Evolutionary conservation across 768 basidiomycete species (phyloP).

Genomic region (Butyriboletus loyo): DNA sequence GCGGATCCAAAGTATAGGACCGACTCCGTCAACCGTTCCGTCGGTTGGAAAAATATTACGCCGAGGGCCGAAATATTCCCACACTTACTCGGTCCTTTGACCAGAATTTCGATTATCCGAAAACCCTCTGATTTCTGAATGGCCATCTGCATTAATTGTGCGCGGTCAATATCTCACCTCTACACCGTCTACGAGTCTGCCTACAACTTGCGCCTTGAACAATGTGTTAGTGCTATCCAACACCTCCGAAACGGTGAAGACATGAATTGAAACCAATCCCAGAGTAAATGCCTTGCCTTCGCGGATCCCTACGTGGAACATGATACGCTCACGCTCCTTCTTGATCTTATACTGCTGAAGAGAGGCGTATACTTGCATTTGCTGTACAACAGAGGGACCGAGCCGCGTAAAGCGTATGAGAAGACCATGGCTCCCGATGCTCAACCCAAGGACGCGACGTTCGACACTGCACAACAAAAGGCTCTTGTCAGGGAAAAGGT

Average conservation of each 20-base stretch:
- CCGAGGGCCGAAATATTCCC: neutral
- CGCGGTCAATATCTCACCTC: slow-evolving; percentile 57
- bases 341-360: slow-evolving; percentile 82
- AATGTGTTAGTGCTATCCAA: slow-evolving; percentile 59
- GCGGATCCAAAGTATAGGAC: neutral
- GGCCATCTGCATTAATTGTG: slow-evolving; percentile 82
- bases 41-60: neutral
- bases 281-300: slow-evolving; percentile 63
- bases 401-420: slow-evolving; percentile 48
- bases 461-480: neutral
- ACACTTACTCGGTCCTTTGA: neutral
- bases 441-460: neutral
- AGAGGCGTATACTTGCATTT: slow-evolving; percentile 79
- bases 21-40: neutral
- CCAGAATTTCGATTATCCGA: no score
- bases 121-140: slow-evolving; percentile 35
- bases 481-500: slow-evolving; percentile 29
- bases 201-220: slow-evolving; percentile 76
- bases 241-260: neutral
- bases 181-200: slow-evolving; percentile 82
- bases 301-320: slow-evolving; percentile 89
- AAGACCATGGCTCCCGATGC: neutral
- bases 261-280: slow-evolving; percentile 6
- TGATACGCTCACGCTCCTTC: slow-evolving; percentile 64
- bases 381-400: slow-evolving; percentile 73